Base-by-base conservation (phyloP, 148 eudicot genomes). In the Rhododendron kiyosumense region DNA sequence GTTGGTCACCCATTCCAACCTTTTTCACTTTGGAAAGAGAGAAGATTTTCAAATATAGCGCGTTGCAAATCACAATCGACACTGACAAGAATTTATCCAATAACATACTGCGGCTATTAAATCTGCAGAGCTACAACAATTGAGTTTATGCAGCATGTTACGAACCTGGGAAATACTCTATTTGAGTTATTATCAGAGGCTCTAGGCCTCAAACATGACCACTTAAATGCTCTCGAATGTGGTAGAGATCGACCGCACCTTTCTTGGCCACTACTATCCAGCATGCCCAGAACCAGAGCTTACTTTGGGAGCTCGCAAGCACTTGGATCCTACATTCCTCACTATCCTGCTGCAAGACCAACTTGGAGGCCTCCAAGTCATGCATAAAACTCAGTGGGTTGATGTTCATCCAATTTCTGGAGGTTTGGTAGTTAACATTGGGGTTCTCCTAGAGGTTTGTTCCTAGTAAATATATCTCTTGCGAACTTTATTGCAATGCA, bases 261-360 rank as follows among this genome's bases (percentile, higher is more conserved):
- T 89, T 9, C 20, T 85, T 26, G 78, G 83, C 67, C 92, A 90
- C 38, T 90, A 92, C 81, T 92, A 89, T 52, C 92, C 91, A 0
- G 85, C 89, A 7, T 89, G 91, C 83, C 91, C 91, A 1, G 87
- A 89, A 63, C 91, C 91, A 4, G 86, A 87, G 20, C 78, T 61
- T n/a, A 86, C 91, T 24, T 78, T 89, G 0, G 89, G 91, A 28
- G 45, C 61, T 36, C 54, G 38, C 65, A 83, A 49, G 52, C 52
- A 49, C 52, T 49, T 49, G 52, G 52, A 49, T 49, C 52, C 52
- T 49, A 49, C 52, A 10, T 49, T 49, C 13, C 13, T 49, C 52
- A 49, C 52, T 13, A 49, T 49, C 12, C 52, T 49, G 13, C 52
- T 49, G 52, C 52, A 49, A 49, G 52, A 49, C 52, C 52, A 49